These are phyloP conservation scores for Phytophthora pseudosyringae DNA, from an alignment of 352 stramenopile species.

Conservation along the genomic window DNA sequence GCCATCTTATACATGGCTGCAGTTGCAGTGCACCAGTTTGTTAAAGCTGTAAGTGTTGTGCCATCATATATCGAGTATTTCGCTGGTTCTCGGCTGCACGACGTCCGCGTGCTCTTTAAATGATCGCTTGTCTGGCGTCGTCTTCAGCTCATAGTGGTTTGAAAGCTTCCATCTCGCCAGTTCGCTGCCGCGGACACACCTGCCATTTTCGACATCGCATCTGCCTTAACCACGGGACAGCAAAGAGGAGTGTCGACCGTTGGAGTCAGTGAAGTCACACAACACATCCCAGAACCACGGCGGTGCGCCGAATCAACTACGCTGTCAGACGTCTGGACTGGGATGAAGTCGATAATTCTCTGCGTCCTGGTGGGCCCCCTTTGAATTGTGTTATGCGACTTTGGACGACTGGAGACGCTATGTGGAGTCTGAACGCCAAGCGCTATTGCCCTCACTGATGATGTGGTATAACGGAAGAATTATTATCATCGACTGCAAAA, in stretches of 20 bases:
- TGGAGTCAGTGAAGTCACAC: background rate
- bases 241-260: no score
- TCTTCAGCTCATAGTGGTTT: no score
- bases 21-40: background rate
- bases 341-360: background rate
- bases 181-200: no score
- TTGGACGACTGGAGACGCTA: conserved; percentile 16
- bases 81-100: no score
- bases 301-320: background rate
- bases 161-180: no score
- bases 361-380: conserved; percentile 8
- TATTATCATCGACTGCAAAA: background rate
- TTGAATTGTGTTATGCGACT: conserved; percentile 5
- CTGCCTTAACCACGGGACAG: no score
- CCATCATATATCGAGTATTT: no score
- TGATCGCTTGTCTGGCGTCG: no score
- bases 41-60: no score
- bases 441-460: background rate
- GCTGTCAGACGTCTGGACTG: conserved; percentile 3
- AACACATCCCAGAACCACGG: background rate
- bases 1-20: background rate
- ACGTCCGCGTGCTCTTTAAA: no score
- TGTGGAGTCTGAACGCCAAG: conserved; percentile 3
- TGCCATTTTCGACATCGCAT: no score
- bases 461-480: conserved; percentile 1